Evolutionary conservation across 2,329 filamentous ascomycete genomes (phyloP).

Genomic region (Paecilomyces niveus): DNA sequence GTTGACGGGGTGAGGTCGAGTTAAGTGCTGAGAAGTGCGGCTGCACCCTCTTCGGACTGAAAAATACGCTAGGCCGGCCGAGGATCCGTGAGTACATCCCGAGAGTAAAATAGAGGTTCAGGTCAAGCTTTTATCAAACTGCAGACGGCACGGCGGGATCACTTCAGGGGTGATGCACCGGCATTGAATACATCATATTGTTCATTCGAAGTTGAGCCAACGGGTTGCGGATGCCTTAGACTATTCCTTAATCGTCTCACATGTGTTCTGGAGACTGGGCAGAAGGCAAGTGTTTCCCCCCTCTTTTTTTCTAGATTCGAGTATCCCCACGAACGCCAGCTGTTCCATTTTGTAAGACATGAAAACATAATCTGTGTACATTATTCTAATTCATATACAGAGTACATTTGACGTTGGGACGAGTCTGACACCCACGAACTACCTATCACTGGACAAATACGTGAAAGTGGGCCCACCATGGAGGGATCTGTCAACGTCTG

Average conservation of each 20-base stretch:
- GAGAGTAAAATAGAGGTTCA: slow-evolving; percentile 13
- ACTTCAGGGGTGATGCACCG: background rate
- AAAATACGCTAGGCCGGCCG: slow-evolving; percentile 21
- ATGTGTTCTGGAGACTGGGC: background rate
- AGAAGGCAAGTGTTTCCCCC: background rate
- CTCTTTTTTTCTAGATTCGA: background rate
- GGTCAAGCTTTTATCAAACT: slow-evolving; percentile 1
- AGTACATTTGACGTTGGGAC: background rate
- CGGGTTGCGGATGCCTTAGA: background rate
- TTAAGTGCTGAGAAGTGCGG: slow-evolving; percentile 1
- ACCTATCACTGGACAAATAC: slow-evolving; percentile 1
- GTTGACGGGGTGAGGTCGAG: background rate
- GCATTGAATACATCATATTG: background rate
- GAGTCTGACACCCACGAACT: background rate
- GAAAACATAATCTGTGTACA: background rate
- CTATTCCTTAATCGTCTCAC: background rate
- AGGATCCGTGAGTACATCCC: slow-evolving; percentile 5
- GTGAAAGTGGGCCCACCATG: slow-evolving; percentile 18
- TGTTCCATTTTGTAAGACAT: background rate
- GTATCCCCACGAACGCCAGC: background rate
- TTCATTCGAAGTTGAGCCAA: background rate
- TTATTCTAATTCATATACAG: background rate
- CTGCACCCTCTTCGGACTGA: slow-evolving; percentile 21
- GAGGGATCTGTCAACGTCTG: slow-evolving; percentile 13
- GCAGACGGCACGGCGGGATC: background rate